Conservation (phyloP, 805 yeast genomes). For the Schizosaccharomyces cryophilus region DNA sequence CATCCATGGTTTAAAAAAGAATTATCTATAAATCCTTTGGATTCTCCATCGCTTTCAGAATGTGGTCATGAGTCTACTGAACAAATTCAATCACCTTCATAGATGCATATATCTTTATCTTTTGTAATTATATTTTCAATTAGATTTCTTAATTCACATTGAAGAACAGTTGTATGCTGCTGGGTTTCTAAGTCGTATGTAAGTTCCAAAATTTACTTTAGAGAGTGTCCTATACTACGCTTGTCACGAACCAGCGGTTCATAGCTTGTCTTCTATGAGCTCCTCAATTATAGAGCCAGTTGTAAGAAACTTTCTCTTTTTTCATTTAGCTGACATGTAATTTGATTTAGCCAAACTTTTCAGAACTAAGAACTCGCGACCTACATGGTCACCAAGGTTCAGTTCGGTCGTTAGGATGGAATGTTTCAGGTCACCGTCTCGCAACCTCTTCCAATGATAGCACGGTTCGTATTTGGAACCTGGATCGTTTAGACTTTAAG, state of each 20-base stretch:
- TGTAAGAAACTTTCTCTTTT: neutral
- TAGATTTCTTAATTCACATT: neutral
- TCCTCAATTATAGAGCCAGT: neutral
- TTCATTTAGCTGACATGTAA: too few relatives aligned
- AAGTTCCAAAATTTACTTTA: too few relatives aligned
- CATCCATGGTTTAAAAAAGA: slow-evolving; percentile 52
- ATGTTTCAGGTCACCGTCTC: slow-evolving; percentile 7
- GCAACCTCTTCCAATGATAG: slow-evolving; percentile 4
- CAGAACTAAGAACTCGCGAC: neutral
- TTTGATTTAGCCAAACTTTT: neutral
- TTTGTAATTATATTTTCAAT: neutral
- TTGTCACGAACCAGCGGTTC: too few relatives aligned
- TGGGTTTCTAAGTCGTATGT: too few relatives aligned
- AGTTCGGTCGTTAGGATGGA: slow-evolving; percentile 6
- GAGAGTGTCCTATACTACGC: too few relatives aligned
- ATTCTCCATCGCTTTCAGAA: neutral
- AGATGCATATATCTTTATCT: neutral
- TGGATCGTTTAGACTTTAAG: slow-evolving; percentile 16
- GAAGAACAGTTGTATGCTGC: too few relatives aligned
- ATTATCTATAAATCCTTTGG: too few relatives aligned
- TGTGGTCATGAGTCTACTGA: neutral
- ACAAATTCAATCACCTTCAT: neutral
- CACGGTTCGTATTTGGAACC: slow-evolving; percentile 15
- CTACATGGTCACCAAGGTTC: neutral
- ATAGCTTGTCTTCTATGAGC: neutral